Conservation (phyloP, 2,329 filamentous ascomycete species). For the Calonectria pteridis region DNA sequence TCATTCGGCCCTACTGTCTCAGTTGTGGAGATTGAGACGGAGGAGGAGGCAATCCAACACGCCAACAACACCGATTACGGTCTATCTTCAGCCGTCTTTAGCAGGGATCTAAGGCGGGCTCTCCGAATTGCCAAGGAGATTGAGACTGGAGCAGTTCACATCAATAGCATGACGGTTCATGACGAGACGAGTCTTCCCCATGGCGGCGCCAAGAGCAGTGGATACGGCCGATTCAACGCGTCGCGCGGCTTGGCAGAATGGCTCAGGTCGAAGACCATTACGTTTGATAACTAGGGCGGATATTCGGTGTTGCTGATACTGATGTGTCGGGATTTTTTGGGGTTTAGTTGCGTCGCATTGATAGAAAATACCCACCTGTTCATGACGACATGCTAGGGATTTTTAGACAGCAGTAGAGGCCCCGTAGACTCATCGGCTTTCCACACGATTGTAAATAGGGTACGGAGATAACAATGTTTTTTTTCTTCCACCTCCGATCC, state of each 20-base stretch:
- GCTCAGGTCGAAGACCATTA: constrained; percentile 73
- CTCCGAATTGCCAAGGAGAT: constrained; percentile 72
- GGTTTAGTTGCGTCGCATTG: neutral
- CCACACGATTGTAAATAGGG: neutral
- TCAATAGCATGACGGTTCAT: constrained; percentile 75
- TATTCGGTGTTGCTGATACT: neutral
- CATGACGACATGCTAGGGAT: neutral
- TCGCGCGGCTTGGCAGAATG: constrained; percentile 70
- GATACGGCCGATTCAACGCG: constrained; percentile 71
- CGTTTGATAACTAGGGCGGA: constrained; percentile 58
- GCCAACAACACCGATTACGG: constrained; percentile 90
- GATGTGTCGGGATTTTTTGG: neutral
- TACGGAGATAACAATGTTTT: neutral
- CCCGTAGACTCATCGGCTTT: neutral
- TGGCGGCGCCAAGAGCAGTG: constrained; percentile 74
- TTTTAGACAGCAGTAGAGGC: neutral
- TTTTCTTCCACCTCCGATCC: neutral
- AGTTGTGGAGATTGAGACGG: constrained; percentile 73
- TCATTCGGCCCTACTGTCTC: constrained; percentile 83
- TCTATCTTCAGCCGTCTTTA: constrained; percentile 78
- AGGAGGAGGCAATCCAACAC: constrained; percentile 78
- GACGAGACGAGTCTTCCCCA: constrained; percentile 74
- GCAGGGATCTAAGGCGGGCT: constrained; percentile 71
- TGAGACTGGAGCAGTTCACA: constrained; percentile 76
- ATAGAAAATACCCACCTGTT: neutral